phyloP scores from a whole-genome alignment of 2,329 filamentous ascomycete species.

The Pestalotiopsis fici region DNA sequence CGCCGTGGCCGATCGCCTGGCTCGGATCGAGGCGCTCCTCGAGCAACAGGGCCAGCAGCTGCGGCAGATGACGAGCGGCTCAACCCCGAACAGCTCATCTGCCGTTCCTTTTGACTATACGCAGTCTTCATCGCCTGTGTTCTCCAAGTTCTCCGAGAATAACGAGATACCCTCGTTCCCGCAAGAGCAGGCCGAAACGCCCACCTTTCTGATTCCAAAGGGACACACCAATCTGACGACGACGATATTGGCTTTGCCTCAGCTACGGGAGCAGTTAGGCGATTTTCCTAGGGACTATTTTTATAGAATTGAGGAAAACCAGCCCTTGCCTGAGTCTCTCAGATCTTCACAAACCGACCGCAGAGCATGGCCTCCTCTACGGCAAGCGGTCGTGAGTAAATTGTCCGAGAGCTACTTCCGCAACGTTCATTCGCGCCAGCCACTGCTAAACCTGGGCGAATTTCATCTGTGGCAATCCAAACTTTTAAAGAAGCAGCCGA shows the following conservation, averaged over 20 bases:
- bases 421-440: constrained; percentile 34
- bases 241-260: constrained; percentile 33
- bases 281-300: constrained; percentile 34
- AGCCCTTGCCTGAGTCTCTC: constrained; percentile 30
- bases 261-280: constrained; percentile 31
- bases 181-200: constrained; percentile 25
- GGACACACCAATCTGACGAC: constrained; percentile 33
- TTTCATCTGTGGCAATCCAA: constrained; percentile 29
- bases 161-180: background rate
- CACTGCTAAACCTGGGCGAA: constrained; percentile 30
- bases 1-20: constrained; percentile 36
- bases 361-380: constrained; percentile 27
- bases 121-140: constrained; percentile 13
- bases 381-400: constrained; percentile 22
- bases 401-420: constrained; percentile 34
- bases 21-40: constrained; percentile 35
- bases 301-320: constrained; percentile 31
- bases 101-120: constrained; percentile 23
- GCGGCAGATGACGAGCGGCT: constrained; percentile 22
- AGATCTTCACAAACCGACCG: constrained; percentile 24
- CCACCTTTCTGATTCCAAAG: constrained; percentile 36
- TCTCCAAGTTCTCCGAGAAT: constrained; percentile 20
- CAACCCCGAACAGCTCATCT: constrained; percentile 23
- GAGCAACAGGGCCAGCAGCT: constrained; percentile 32
- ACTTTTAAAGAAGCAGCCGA: constrained; percentile 23